Base-by-base conservation (phyloP, 177 flowering plant genomes). In the Vitis hybrid region DNA sequence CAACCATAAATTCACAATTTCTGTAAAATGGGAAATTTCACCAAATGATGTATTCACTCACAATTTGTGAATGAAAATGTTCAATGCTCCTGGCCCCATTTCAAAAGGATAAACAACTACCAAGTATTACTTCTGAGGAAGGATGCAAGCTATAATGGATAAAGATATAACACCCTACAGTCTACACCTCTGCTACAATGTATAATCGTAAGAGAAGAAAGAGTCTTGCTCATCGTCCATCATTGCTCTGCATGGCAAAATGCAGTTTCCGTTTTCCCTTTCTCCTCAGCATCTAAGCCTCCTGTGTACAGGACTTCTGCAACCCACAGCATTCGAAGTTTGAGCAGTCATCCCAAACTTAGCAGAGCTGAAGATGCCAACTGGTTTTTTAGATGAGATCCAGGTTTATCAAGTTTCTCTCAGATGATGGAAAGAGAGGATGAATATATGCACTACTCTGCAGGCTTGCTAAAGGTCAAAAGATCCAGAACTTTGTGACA, bases 361-460 rank as follows among this genome's bases (percentile, higher is more conserved):
- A 27, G 30, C 30, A 27, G 30, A 27, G 30, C 30, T 27, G 30
- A 27, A 27, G 30, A 27, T 27, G 30, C 30, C 30, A 27, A 27
- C 30, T 27, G 30, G 30, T 27, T 27, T 27, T 27, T 27, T 27
- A 2, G 30, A 40, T 40, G 46, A 40, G 52, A 15, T 10, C 15
- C 50, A 19, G 49, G 49, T 49, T 64, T 52, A 64, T 52, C 48
- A 9, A 52, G 58, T 30, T 64, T 64, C 56, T 18, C 46, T 54
- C 7, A 51, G 58, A 7, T 24, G 19, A 27, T 65, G 7, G n/a
- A 18, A 40, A 52, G 66, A 27, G 55, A 64, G 52, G 8, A 6
- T 35, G 50, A 11, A 2, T 3, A 14, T 19, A 35, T 19, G 52
- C 6, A 27, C 30, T 27, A 27, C 5, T 7, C 19, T 3, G 58